These are phyloP conservation scores for Plectosphaerella cucumerina DNA, from an alignment of 2,329 filamentous ascomycete species.

Conservation along the genomic window DNA sequence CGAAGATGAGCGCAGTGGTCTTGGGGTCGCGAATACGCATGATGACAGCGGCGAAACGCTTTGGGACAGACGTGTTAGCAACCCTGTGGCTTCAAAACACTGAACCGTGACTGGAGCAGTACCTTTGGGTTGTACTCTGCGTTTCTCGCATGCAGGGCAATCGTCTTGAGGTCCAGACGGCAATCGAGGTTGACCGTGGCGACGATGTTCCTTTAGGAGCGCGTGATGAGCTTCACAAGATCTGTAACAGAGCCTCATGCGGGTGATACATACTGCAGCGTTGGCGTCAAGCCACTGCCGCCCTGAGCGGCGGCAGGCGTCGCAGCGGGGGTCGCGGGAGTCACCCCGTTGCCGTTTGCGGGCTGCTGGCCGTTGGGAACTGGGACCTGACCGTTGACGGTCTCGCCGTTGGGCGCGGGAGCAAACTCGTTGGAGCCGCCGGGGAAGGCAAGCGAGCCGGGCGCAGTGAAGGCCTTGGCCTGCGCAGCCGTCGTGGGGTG, in stretches of 20 bases:
- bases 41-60: constrained; percentile 98
- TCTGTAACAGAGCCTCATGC: constrained; percentile 25
- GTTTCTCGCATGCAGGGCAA: constrained; percentile 95
- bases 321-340: constrained; percentile 84
- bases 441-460: constrained; percentile 88
- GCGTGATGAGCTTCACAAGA: constrained; percentile 49
- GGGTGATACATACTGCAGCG: constrained; percentile 85
- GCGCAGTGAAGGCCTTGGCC: constrained; percentile 92
- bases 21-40: constrained; percentile 99
- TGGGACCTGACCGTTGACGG: constrained; percentile 41
- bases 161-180: constrained; percentile 96
- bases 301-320: constrained; percentile 80
- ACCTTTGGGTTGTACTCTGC: constrained; percentile 99
- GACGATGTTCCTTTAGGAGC: constrained; percentile 83
- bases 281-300: constrained; percentile 86
- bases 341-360: constrained; percentile 71
- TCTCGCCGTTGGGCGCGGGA: constrained; percentile 68
- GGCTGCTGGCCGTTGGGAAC: constrained; percentile 48
- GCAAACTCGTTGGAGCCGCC: constrained; percentile 79
- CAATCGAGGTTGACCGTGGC: constrained; percentile 98
- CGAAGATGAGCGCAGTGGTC: constrained; percentile 96
- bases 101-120: constrained; percentile 28
- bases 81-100: constrained; percentile 2
- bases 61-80: constrained; percentile 25
- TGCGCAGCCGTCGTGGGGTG: constrained; percentile 88